phyloP scores from a whole-genome alignment of 805 yeast species.

The Metschnikowia anglica region DNA sequence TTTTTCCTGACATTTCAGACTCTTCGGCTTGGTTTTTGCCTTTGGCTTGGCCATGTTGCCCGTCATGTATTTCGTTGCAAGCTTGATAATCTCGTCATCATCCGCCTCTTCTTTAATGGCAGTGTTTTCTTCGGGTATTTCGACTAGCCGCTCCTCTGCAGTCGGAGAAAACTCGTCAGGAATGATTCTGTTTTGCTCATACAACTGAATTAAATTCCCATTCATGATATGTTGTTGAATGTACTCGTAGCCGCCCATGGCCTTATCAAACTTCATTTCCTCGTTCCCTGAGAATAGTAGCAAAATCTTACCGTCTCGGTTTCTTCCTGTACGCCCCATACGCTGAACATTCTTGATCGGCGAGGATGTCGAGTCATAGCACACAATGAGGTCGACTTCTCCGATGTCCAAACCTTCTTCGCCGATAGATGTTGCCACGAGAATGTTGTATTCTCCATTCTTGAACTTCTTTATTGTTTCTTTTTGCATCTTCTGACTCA shows the following conservation, averaged over 20 bases:
- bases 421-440: conserved; percentile 96
- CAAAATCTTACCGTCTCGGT: conserved; percentile 80
- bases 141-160: conserved; percentile 56
- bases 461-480: conserved; percentile 73
- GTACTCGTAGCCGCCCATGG: conserved; percentile 78
- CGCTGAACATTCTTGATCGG: conserved; percentile 93
- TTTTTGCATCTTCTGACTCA: conserved; percentile 88
- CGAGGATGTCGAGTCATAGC: conserved; percentile 89
- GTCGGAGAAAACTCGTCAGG: conserved; percentile 58
- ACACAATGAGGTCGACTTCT: conserved; percentile 90
- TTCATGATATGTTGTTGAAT: conserved; percentile 69
- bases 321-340: conserved; percentile 98
- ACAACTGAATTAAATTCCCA: conserved; percentile 44
- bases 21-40: conserved; percentile 14
- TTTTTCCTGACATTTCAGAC: conserved; percentile 21
- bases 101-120: conserved; percentile 56
- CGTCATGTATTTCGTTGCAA: conserved; percentile 65
- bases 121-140: conserved; percentile 68
- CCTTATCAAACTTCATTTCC: conserved; percentile 72
- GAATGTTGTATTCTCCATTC: conserved; percentile 66
- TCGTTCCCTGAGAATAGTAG: conserved; percentile 77
- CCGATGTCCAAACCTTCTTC: conserved; percentile 99
- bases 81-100: conserved; percentile 61
- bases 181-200: conserved; percentile 61
- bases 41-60: conserved; percentile 24